Evolutionary conservation across 805 yeast genomes (phyloP).

Genomic region (Metschnikowia baotianmanensis): DNA sequence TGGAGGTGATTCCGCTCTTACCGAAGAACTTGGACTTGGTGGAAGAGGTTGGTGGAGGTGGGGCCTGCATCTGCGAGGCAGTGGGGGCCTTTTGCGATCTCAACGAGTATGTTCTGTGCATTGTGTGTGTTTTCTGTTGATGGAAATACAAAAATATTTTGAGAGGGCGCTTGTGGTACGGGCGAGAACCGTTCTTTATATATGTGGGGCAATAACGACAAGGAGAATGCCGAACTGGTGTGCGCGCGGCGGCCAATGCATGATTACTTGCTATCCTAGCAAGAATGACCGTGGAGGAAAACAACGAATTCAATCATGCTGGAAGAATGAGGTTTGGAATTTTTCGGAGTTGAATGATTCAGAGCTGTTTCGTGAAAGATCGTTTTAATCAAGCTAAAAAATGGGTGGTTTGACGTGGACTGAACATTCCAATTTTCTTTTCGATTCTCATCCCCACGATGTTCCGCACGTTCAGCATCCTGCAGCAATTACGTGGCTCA

Average conservation of each 20-base stretch:
- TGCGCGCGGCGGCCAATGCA: conserved; percentile 15
- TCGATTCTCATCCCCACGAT: not conserved
- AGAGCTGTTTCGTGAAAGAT: too few relatives aligned
- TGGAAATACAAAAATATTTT: not conserved
- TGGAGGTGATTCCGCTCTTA: conserved; percentile 62
- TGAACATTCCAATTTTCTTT: too few relatives aligned
- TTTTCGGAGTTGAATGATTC: too few relatives aligned
- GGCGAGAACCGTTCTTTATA: conserved; percentile 9
- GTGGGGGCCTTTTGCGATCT: conserved; percentile 80
- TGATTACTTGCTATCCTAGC: conserved; percentile 8
- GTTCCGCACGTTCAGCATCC: conserved; percentile 1
- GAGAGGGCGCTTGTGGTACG: not conserved
- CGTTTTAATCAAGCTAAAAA: too few relatives aligned
- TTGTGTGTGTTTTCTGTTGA: conserved; percentile 23
- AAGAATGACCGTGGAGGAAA: not conserved
- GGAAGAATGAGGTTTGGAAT: too few relatives aligned
- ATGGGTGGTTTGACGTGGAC: too few relatives aligned
- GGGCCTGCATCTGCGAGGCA: conserved; percentile 74
- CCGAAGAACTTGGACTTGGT: conserved; percentile 76
- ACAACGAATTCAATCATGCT: too few relatives aligned
- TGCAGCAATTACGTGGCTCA: conserved; percentile 8
- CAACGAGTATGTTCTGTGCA: conserved; percentile 85
- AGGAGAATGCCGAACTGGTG: conserved; percentile 8
- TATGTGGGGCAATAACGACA: conserved; percentile 6
- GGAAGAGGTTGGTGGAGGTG: conserved; percentile 78